These are phyloP conservation scores for Xylariaceae sp. DNA, from an alignment of 2,329 filamentous ascomycete genomes.

Conservation along the genomic window DNA sequence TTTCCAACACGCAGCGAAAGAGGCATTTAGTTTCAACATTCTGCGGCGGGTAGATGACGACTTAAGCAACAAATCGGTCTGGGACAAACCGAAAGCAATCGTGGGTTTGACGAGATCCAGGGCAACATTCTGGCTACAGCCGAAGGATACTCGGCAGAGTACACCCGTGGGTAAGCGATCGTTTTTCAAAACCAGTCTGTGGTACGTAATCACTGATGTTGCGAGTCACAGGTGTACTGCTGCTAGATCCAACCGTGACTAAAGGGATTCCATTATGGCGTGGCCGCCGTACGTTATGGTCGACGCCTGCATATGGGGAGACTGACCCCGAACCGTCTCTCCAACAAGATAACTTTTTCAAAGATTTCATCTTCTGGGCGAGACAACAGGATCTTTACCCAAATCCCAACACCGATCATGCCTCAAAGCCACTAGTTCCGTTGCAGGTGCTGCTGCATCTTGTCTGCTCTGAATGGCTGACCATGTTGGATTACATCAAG, in stretches of 20 bases:
- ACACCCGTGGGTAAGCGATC: constrained; percentile 12
- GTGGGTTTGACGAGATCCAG: constrained; percentile 35
- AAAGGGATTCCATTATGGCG: constrained; percentile 35
- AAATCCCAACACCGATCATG: neutral
- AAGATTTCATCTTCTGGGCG: constrained; percentile 40
- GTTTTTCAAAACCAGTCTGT: neutral
- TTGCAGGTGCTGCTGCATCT: constrained; percentile 37
- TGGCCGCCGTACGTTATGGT: constrained; percentile 34
- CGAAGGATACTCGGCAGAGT: neutral
- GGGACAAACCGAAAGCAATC: constrained; percentile 32
- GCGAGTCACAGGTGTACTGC: constrained; percentile 16
- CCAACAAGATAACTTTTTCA: constrained; percentile 27
- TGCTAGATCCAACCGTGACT: constrained; percentile 27
- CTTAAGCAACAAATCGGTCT: constrained; percentile 33
- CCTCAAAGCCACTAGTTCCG: constrained; percentile 24
- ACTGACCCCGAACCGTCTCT: neutral
- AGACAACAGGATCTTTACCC: constrained; percentile 27
- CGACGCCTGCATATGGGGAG: constrained; percentile 11
- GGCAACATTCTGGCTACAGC: constrained; percentile 37
- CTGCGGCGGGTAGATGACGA: constrained; percentile 35
- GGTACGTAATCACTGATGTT: neutral
- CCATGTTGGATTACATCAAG: constrained; percentile 40
- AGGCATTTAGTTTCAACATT: constrained; percentile 34
- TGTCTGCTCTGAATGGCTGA: constrained; percentile 38
- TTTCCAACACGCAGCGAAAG: constrained; percentile 20